These are phyloP conservation scores for Nicotiana paniculata DNA, from an alignment of 257 asterid species.

Conservation along the genomic window DNA sequence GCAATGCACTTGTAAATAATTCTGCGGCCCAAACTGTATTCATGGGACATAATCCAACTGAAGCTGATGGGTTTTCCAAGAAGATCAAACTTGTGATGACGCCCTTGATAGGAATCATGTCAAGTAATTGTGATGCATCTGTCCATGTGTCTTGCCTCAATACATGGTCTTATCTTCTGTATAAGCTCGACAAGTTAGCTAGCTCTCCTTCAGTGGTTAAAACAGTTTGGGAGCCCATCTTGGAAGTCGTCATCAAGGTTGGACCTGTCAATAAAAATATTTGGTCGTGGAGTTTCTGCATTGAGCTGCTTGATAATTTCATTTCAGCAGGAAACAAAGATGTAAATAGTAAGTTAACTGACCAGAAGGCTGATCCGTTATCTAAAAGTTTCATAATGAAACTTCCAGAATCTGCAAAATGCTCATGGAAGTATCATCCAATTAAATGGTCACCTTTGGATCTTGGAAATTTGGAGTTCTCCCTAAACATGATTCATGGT, in stretches of 20 bases:
- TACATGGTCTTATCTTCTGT: slow-evolving; percentile 76
- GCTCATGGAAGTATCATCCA: slow-evolving; percentile 45
- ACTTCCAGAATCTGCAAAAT: slow-evolving; percentile 30
- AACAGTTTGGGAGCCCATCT: slow-evolving; percentile 65
- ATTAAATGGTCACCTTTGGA: slow-evolving; percentile 56
- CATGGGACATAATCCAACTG: slow-evolving; percentile 18
- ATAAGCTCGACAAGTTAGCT: slow-evolving; percentile 55
- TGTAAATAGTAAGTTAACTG: slow-evolving; percentile 15
- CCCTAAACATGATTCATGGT: slow-evolving; percentile 42
- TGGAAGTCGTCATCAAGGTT: slow-evolving; percentile 43
- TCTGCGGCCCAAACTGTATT: slow-evolving; percentile 19
- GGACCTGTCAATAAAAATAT: slow-evolving; percentile 47
- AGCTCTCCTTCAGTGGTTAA: slow-evolving; percentile 35
- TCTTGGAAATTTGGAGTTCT: slow-evolving; percentile 52
- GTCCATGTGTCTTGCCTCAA: slow-evolving; percentile 68
- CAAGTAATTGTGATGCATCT: slow-evolving; percentile 62
- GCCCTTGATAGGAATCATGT: slow-evolving; percentile 60
- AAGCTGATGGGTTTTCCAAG: slow-evolving; percentile 32
- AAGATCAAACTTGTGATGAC: slow-evolving; percentile 66
- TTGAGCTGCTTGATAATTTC: slow-evolving; percentile 55
- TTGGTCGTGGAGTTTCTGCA: slow-evolving; percentile 55
- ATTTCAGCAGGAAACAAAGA: slow-evolving; percentile 35
- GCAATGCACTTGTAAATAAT: slow-evolving; percentile 12
- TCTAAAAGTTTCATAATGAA: slow-evolving; percentile 16
- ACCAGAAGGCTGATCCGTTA: slow-evolving; percentile 23